A percentile compares a stretch with the other conserved stretches of the same genome.
phyloP scores from a whole-genome alignment of 1,139 yeast genomes.

The Citeromyces hawaiiensis region DNA sequence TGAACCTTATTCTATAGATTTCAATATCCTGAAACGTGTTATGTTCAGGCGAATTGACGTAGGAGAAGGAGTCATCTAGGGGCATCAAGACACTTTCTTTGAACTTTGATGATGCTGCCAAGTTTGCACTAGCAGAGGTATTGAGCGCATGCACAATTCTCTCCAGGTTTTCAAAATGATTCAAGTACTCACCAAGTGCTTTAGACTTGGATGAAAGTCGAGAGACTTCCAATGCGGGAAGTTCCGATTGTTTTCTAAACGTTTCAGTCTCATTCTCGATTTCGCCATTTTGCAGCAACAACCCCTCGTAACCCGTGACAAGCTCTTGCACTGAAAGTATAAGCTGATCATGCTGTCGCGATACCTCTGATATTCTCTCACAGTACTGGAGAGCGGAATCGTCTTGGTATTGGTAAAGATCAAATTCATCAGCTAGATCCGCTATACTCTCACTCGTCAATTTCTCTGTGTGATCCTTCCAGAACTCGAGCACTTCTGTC shows the following conservation, averaged over 20 bases:
- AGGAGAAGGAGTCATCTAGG: slow-evolving; percentile 45
- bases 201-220: not conserved
- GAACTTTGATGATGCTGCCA: slow-evolving; percentile 47
- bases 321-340: not conserved
- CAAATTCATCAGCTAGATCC: not conserved
- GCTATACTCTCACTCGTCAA: not conserved
- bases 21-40: slow-evolving; percentile 58
- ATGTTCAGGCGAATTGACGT: slow-evolving; percentile 25
- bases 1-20: slow-evolving; percentile 55
- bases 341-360: not conserved
- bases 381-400: not conserved
- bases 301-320: not conserved
- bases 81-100: slow-evolving; percentile 34
- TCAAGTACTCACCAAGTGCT: not conserved
- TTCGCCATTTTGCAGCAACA: not conserved
- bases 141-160: slow-evolving; percentile 56
- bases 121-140: slow-evolving; percentile 44
- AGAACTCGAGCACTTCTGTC: not conserved
- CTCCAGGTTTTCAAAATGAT: slow-evolving; percentile 52
- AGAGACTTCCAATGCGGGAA: not conserved
- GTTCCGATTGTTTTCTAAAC: not conserved
- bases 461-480: not conserved
- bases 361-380: not conserved
- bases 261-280: not conserved
- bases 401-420: not conserved